Evolutionary conservation across 768 basidiomycete species (phyloP).

Genomic region (Tulasnella sp.): DNA sequence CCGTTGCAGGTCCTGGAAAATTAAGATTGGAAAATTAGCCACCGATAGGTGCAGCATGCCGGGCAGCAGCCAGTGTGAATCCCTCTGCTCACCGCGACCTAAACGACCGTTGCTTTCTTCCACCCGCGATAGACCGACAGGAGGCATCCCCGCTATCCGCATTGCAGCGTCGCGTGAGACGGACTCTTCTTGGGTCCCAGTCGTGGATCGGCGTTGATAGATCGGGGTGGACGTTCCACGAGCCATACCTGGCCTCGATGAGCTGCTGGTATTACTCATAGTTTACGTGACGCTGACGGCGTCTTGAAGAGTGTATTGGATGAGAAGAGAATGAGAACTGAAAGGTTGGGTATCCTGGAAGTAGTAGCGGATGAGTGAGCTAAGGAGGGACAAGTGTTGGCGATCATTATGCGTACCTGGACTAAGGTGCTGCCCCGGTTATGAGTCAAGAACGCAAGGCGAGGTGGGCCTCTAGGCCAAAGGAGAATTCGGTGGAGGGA

Average conservation of each 20-base stretch:
- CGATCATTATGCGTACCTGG: not conserved
- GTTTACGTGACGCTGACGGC: too few species aligned
- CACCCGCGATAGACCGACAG: not conserved
- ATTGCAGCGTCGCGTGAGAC: not conserved
- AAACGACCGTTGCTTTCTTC: conserved; percentile 3
- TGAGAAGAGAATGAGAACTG: not conserved
- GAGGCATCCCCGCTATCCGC: conserved; percentile 8
- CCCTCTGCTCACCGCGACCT: not conserved
- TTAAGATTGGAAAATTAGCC: not conserved
- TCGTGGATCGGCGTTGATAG: conserved; percentile 13
- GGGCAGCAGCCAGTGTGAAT: not conserved
- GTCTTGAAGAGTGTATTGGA: too few species aligned
- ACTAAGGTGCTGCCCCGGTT: not conserved
- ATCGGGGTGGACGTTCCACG: conserved; percentile 12
- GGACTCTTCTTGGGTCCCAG: not conserved
- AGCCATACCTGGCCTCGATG: conserved; percentile 2
- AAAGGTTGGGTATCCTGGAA: not conserved
- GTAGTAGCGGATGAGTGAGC: not conserved
- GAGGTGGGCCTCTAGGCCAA: not conserved
- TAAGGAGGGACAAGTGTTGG: not conserved
- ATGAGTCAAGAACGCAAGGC: not conserved
- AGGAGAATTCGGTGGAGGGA: not conserved
- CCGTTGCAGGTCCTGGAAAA: not conserved
- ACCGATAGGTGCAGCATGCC: not conserved
- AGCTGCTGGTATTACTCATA: not conserved